A percentile compares a stretch with the other conserved stretches of the same genome.
Conservation (phyloP, 129 eudicot genomes). For the Flaveria brownii region DNA sequence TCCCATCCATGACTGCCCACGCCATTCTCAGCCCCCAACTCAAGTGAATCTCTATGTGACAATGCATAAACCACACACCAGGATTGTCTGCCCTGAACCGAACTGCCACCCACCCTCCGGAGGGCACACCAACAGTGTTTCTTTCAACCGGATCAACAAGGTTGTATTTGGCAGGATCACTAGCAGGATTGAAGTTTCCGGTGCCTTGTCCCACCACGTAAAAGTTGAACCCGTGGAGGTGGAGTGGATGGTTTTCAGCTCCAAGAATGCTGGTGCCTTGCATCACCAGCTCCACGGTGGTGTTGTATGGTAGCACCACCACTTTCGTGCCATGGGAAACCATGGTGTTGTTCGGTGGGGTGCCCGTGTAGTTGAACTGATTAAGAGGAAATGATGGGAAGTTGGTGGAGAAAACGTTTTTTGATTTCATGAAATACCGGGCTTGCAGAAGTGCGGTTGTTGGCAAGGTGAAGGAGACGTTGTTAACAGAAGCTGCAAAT, state of each 20-base stretch:
- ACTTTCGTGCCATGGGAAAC: constrained; percentile 60
- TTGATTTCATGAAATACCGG: constrained; percentile 40
- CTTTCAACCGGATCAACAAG: constrained; percentile 63
- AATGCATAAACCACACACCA: constrained; percentile 76
- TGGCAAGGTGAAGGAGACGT: constrained; percentile 40
- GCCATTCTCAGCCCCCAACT: constrained; percentile 72
- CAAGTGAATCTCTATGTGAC: constrained; percentile 59
- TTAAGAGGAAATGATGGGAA: constrained; percentile 45
- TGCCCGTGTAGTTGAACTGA: constrained; percentile 57
- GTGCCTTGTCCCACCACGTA: constrained; percentile 66
- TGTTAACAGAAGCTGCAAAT: constrained; percentile 53
- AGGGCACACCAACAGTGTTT: constrained; percentile 60
- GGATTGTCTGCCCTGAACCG: constrained; percentile 63
- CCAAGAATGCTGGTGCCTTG: constrained; percentile 59
- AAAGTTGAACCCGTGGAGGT: constrained; percentile 59
- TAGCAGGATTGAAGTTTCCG: constrained; percentile 50
- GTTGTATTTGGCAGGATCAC: constrained; percentile 51
- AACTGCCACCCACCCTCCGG: constrained; percentile 67
- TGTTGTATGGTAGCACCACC: constrained; percentile 50
- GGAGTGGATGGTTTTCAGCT: constrained; percentile 44
- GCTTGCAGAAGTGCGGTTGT: constrained; percentile 67
- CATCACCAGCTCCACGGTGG: constrained; percentile 64
- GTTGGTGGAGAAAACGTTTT: constrained; percentile 44
- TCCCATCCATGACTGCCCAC: constrained; percentile 66
- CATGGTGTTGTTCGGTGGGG: constrained; percentile 63